These are phyloP conservation scores for Pichia deserticola DNA, from an alignment of 805 yeast genomes.

Conservation along the genomic window DNA sequence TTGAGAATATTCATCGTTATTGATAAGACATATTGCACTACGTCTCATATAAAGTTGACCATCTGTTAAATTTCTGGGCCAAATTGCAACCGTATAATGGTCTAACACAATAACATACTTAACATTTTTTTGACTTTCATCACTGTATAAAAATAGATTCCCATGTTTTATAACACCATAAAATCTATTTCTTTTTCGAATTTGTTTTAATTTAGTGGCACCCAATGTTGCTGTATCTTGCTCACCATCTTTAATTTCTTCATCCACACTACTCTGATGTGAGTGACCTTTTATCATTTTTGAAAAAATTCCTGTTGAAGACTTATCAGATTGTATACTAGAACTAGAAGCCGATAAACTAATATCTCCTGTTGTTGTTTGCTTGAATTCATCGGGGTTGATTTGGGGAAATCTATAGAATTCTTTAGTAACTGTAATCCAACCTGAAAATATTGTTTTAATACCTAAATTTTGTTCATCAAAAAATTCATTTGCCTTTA, in stretches of 20 bases:
- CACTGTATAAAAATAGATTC: constrained; percentile 75
- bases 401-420: constrained; percentile 48
- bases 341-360: neutral
- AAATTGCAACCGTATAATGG: constrained; percentile 61
- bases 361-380: constrained; percentile 3
- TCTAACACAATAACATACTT: constrained; percentile 74
- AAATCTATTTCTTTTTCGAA: constrained; percentile 50
- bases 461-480: constrained; percentile 56
- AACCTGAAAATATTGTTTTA: constrained; percentile 58
- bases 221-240: constrained; percentile 24
- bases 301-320: neutral
- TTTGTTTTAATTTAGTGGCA: constrained; percentile 31
- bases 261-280: neutral
- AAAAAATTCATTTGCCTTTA: constrained; percentile 59
- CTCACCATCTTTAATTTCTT: neutral
- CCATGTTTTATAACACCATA: constrained; percentile 79
- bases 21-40: constrained; percentile 69
- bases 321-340: neutral
- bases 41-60: constrained; percentile 74
- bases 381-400: constrained; percentile 21
- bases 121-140: constrained; percentile 55
- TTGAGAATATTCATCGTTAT: constrained; percentile 24
- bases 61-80: constrained; percentile 78
- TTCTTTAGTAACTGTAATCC: constrained; percentile 80
- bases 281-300: constrained; percentile 3